Evolutionary conservation across 2,329 filamentous ascomycete genomes (phyloP).

Genomic region (Sclerotinia subarctica): DNA sequence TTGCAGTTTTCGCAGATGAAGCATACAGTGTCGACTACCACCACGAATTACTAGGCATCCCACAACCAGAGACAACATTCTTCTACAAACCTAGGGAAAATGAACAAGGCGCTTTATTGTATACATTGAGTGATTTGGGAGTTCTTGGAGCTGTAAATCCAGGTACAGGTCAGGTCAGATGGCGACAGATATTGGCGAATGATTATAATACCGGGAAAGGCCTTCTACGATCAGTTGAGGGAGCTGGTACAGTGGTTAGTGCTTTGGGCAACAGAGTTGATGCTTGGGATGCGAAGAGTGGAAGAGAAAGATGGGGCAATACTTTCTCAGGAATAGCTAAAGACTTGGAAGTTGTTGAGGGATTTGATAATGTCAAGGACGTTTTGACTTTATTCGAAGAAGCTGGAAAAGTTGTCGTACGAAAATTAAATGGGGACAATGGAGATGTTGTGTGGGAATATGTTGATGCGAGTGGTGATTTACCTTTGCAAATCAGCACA

Average conservation of each 20-base stretch:
- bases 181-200: conserved; percentile 72
- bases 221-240: conserved; percentile 70
- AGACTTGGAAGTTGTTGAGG: conserved; percentile 74
- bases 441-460: conserved; percentile 79
- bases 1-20: conserved; percentile 82
- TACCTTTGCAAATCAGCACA: conserved; percentile 71
- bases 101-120: conserved; percentile 85
- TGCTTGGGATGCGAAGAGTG: conserved; percentile 80
- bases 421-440: conserved; percentile 68
- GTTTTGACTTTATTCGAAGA: conserved; percentile 65
- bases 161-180: conserved; percentile 76
- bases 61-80: conserved; percentile 81
- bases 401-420: conserved; percentile 55
- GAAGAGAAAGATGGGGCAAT: conserved; percentile 72
- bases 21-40: conserved; percentile 92
- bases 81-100: conserved; percentile 83
- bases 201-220: conserved; percentile 38
- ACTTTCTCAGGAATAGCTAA: conserved; percentile 56
- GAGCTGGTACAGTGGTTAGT: conserved; percentile 72
- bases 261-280: conserved; percentile 68
- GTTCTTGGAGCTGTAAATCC: conserved; percentile 88
- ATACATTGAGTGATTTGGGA: conserved; percentile 81
- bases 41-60: conserved; percentile 80
- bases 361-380: conserved; percentile 59
- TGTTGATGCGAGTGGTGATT: conserved; percentile 63